These are phyloP conservation scores for Ampelocalamus luodianensis DNA, from an alignment of 176 grass and related monocot species.

Conservation along the genomic window DNA sequence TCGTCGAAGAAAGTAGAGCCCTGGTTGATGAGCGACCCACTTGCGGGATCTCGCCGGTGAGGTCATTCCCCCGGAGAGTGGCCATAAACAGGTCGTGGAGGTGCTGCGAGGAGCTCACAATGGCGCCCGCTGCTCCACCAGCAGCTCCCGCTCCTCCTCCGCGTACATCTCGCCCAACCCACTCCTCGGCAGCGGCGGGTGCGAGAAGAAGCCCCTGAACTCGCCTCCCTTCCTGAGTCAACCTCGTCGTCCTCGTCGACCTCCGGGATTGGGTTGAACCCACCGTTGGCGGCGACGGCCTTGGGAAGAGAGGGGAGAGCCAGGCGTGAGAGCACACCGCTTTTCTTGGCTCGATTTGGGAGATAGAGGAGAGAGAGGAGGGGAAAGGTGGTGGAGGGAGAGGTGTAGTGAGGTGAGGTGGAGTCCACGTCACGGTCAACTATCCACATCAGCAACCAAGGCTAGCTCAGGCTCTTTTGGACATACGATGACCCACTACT, in stretches of 20 bases:
- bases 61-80: neutral
- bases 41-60: too few species aligned
- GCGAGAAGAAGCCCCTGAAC: constrained; percentile 51
- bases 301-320: neutral
- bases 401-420: too few species aligned
- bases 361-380: too few species aligned
- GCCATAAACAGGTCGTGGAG: constrained; percentile 89
- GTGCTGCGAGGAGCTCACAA: constrained; percentile 44
- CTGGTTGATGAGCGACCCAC: too few species aligned
- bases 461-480: too few species aligned
- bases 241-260: constrained; percentile 60
- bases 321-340: too few species aligned
- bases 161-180: constrained; percentile 86
- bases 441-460: too few species aligned
- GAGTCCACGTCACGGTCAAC: too few species aligned
- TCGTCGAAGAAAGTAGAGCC: too few species aligned
- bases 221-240: constrained; percentile 39
- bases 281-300: constrained; percentile 37
- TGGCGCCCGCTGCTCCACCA: constrained; percentile 79
- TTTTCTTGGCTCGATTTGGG: too few species aligned
- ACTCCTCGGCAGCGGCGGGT: constrained; percentile 18
- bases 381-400: too few species aligned
- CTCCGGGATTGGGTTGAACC: constrained; percentile 92
- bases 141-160: constrained; percentile 87
- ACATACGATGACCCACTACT: too few species aligned